Conservation (phyloP, 495 filamentous ascomycete species). For the Lasiosphaeris hirsuta region DNA sequence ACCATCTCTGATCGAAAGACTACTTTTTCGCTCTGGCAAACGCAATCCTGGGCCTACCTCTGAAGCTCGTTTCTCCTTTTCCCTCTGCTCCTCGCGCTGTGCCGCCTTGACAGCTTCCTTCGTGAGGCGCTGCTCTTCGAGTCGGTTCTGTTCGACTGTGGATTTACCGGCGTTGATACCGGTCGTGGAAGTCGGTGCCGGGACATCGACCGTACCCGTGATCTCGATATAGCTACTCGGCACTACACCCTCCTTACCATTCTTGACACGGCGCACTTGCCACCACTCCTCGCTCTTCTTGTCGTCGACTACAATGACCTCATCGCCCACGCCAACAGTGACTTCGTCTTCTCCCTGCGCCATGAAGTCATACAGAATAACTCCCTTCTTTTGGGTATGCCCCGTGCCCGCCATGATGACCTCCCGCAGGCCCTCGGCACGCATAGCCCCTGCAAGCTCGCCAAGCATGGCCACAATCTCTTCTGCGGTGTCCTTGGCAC, state of each 20-base stretch:
- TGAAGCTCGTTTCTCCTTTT: conserved; percentile 42
- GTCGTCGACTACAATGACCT: conserved; percentile 88
- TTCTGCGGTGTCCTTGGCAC: conserved; percentile 91
- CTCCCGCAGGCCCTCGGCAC: conserved; percentile 80
- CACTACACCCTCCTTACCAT: conserved; percentile 95
- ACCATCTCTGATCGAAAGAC: conserved; percentile 57
- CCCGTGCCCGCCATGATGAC: conserved; percentile 76
- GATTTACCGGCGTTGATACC: conserved; percentile 66
- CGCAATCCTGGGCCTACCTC: conserved; percentile 75
- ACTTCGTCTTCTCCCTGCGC: conserved; percentile 97
- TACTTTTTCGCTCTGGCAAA: conserved; percentile 67
- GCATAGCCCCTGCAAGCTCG: conserved; percentile 80
- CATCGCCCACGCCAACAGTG: conserved; percentile 83
- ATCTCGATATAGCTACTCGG: conserved; percentile 94
- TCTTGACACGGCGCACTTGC: conserved; percentile 87
- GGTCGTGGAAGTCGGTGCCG: conserved; percentile 40
- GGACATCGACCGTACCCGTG: conserved; percentile 54
- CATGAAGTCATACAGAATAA: conserved; percentile 91
- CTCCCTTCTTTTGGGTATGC: conserved; percentile 65
- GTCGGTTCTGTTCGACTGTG: conserved; percentile 75
- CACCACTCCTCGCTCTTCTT: conserved; percentile 96
- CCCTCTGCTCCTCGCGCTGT: conserved; percentile 52
- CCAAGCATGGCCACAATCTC: conserved; percentile 87
- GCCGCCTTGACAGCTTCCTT: conserved; percentile 68
- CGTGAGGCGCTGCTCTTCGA: conserved; percentile 76